Percentiles rank a stretch among this genome's conserved stretches.
Conservation (phyloP, 164 flowering plant genomes). For the Piper betle region DNA sequence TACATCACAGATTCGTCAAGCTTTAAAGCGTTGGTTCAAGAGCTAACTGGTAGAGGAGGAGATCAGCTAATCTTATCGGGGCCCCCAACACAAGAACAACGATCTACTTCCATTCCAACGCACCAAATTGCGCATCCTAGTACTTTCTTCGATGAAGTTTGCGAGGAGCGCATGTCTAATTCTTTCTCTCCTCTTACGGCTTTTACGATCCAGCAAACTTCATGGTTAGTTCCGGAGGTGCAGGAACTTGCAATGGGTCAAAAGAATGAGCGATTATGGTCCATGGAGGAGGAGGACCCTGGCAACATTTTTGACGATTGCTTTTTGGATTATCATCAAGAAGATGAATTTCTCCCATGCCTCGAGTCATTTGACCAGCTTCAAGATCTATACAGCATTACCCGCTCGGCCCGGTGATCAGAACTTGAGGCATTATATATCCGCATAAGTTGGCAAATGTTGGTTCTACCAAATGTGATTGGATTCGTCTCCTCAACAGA, state of each 20-base stretch:
- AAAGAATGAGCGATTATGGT: slow-evolving; percentile 18
- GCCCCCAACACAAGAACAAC: not conserved
- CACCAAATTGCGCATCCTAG: slow-evolving; percentile 2
- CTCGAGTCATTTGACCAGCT: slow-evolving; percentile 25
- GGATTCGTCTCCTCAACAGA: too few relatives aligned
- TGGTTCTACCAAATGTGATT: too few relatives aligned
- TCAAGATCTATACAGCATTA: slow-evolving; percentile 7
- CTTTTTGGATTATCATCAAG: slow-evolving; percentile 8
- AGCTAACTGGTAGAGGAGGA: slow-evolving; percentile 42
- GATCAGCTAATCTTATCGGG: slow-evolving; percentile 1
- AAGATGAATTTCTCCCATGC: slow-evolving; percentile 16
- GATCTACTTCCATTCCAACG: slow-evolving; percentile 6
- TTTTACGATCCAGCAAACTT: slow-evolving; percentile 10
- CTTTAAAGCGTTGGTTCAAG: slow-evolving; percentile 56
- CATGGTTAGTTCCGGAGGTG: slow-evolving; percentile 3
- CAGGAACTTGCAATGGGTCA: slow-evolving; percentile 5
- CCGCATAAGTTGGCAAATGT: too few relatives aligned
- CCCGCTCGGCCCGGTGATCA: too few relatives aligned
- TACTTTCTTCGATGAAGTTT: slow-evolving; percentile 2
- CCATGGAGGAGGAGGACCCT: slow-evolving; percentile 17
- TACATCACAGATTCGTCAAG: slow-evolving; percentile 43
- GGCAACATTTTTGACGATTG: slow-evolving; percentile 6
- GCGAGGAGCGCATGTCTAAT: too few relatives aligned
- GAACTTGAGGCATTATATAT: too few relatives aligned
- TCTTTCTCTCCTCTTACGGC: not conserved